phyloP scores from a whole-genome alignment of 192 early-diverging fungal genomes.

The Diversispora epigaea region DNA sequence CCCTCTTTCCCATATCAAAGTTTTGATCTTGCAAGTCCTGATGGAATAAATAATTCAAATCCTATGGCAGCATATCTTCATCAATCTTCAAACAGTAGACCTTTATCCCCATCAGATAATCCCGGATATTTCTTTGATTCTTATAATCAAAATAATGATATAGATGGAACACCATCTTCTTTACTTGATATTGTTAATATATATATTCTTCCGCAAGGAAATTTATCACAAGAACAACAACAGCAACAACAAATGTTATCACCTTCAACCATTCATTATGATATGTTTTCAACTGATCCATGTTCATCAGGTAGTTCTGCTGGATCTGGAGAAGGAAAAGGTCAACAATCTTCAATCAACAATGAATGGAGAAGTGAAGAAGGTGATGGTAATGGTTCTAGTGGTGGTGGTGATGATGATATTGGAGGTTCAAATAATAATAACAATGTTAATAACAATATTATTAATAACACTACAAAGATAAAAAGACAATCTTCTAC shows the following conservation, averaged over 20 bases:
- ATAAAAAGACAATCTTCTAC: constrained; percentile 19
- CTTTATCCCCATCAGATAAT: background rate
- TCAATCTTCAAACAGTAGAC: background rate
- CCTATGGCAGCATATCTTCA: background rate
- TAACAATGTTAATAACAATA: background rate
- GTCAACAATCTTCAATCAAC: background rate
- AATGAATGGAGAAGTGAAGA: background rate
- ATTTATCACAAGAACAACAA: too few relatives aligned
- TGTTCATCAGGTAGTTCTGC: too few relatives aligned
- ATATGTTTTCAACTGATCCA: too few relatives aligned
- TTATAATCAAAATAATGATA: background rate
- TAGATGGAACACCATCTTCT: background rate
- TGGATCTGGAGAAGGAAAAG: background rate
- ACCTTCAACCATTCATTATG: background rate
- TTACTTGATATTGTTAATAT: constrained; percentile 3
- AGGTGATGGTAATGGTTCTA: background rate
- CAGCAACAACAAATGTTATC: too few relatives aligned
- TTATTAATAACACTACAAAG: background rate
- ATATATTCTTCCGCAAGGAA: background rate
- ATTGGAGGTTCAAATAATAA: background rate
- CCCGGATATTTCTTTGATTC: background rate
- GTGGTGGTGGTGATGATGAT: background rate
- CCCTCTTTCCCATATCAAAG: background rate
- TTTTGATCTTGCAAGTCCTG: background rate
- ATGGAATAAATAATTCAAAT: background rate